Evolutionary conservation across 805 yeast genomes (phyloP).

Genomic region (Yamadazyma philogaea): DNA sequence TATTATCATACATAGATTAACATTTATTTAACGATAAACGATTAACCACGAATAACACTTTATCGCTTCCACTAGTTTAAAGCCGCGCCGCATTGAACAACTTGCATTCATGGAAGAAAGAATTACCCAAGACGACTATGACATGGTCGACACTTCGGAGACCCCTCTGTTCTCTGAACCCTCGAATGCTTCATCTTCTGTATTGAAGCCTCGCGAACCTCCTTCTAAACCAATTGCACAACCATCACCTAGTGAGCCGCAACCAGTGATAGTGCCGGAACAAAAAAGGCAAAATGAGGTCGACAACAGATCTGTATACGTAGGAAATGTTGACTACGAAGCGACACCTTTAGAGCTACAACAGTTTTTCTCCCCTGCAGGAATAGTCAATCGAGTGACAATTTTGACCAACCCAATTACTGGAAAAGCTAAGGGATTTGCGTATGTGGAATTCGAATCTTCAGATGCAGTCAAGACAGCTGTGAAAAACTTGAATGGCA

Average conservation of each 20-base stretch:
- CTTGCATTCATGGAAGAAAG: neutral
- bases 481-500: slow-evolving; percentile 56
- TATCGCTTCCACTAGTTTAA: no score
- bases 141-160: neutral
- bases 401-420: slow-evolving; percentile 69
- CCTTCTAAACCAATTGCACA: neutral
- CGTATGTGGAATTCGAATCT: slow-evolving; percentile 80
- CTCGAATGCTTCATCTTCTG: neutral
- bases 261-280: neutral
- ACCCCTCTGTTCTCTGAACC: neutral
- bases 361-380: slow-evolving; percentile 64
- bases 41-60: no score
- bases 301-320: slow-evolving; percentile 76
- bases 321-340: slow-evolving; percentile 81
- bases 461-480: slow-evolving; percentile 64
- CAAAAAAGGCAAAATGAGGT: slow-evolving; percentile 49
- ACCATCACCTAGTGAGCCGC: neutral
- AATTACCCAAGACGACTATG: neutral
- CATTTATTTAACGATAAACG: neutral
- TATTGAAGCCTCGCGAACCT: no score
- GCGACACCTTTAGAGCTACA: slow-evolving; percentile 79
- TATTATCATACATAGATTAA: no score
- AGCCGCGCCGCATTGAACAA: neutral
- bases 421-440: slow-evolving; percentile 84
- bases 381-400: slow-evolving; percentile 76